These are phyloP conservation scores for Sarocladium brachiariae DNA, from an alignment of 2,329 filamentous ascomycete species.

Conservation along the genomic window DNA sequence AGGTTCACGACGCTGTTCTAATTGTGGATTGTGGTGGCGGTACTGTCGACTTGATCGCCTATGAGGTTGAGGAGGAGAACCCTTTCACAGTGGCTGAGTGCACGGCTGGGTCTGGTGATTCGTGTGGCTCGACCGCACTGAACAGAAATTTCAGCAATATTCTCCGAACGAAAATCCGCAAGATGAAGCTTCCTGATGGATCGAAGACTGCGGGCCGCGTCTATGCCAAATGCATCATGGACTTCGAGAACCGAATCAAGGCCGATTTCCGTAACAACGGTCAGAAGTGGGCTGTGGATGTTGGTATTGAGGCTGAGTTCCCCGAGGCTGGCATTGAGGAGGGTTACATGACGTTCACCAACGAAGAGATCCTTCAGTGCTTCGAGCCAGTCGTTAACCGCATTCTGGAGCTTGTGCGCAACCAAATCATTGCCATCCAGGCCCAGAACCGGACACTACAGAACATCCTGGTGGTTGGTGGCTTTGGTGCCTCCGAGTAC, in stretches of 20 bases:
- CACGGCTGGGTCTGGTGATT: slow-evolving; percentile 94
- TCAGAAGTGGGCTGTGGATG: slow-evolving; percentile 98
- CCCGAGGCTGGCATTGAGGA: slow-evolving; percentile 97
- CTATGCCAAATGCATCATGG: slow-evolving; percentile 99
- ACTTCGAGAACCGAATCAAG: slow-evolving; percentile 99
- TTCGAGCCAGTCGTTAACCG: slow-evolving; percentile 98
- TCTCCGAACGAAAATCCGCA: slow-evolving; percentile 90
- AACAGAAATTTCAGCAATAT: slow-evolving; percentile 99
- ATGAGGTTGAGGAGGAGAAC: slow-evolving; percentile 96
- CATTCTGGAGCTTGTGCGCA: slow-evolving; percentile 90
- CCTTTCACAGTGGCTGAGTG: slow-evolving; percentile 97
- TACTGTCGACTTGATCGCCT: slow-evolving; percentile 97
- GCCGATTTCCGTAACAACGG: slow-evolving; percentile 99
- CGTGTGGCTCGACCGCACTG: slow-evolving; percentile 93
- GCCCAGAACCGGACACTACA: slow-evolving; percentile 90
- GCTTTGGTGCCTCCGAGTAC: slow-evolving; percentile 97
- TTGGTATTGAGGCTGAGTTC: slow-evolving; percentile 97
- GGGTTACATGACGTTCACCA: slow-evolving; percentile 99
- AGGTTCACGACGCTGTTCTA: slow-evolving; percentile 95
- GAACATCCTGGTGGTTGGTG: slow-evolving; percentile 95
- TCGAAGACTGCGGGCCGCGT: slow-evolving; percentile 97
- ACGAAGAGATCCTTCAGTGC: slow-evolving; percentile 97
- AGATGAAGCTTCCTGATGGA: slow-evolving; percentile 97
- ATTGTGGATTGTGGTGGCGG: slow-evolving; percentile 98
- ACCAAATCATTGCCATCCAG: slow-evolving; percentile 98